Conservation (phyloP, 2,329 filamentous ascomycete species). For the Pseudogymnoascus sp. region DNA sequence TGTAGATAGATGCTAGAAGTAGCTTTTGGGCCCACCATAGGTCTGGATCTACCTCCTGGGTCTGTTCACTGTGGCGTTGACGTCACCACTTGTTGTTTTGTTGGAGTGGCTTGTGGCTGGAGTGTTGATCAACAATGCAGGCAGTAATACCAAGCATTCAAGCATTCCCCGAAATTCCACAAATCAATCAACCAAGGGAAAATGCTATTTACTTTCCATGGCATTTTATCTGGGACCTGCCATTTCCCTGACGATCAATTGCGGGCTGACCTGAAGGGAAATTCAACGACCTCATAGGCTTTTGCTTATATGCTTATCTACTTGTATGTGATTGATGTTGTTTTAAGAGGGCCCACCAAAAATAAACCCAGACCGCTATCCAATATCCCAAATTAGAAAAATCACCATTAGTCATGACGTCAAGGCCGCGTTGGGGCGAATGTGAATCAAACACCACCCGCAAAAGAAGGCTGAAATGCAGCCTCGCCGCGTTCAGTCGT, state of each 20-base stretch:
- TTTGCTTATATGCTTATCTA: not conserved
- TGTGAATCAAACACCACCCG: conserved; percentile 4
- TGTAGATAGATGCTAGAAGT: not conserved
- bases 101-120: not conserved
- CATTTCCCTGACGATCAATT: not conserved
- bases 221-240: conserved; percentile 2
- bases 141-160: not conserved
- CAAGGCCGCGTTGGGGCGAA: not conserved
- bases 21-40: not conserved
- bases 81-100: not conserved
- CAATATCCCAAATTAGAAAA: not conserved
- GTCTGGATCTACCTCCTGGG: not conserved
- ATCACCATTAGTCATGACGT: not conserved
- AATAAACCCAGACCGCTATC: not conserved
- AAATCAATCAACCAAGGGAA: not conserved
- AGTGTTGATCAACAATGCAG: not conserved
- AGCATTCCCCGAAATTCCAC: not conserved
- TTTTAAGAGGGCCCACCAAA: not conserved
- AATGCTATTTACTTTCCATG: not conserved
- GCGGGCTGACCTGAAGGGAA: not conserved
- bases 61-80: not conserved
- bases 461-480: not conserved
- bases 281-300: not conserved
- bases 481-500: not conserved
- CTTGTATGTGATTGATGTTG: not conserved